Evolutionary conservation across 176 grass and related monocot genomes (phyloP), one percentile per base, ranked within the genome.

Genomic region (Eleusine coracana): DNA sequence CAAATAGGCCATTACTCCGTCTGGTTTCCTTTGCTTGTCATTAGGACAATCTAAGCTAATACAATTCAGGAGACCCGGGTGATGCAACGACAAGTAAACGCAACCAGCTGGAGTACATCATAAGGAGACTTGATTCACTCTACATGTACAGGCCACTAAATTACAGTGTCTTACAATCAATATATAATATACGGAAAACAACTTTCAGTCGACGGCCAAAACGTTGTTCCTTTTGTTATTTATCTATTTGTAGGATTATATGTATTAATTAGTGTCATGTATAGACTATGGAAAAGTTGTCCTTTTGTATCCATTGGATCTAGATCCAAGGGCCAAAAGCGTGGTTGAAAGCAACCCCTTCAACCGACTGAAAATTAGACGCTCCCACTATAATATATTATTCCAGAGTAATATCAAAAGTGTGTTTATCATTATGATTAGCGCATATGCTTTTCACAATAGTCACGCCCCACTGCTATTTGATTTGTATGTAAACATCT

Each of bases 401-500:
- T 21, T 52, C 27, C 8, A 85, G 56, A 85, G 65, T 82, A 58
- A 31, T 44, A 70, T 10, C 25, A 48, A 72, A 76, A 45, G 38
- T 59, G 56, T 70, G 65, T 71, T 77, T 66, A 85, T 81, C 27
- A 72, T 66, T 63, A 84, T 55, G 29, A 63, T 67, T 45, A 60
- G 40, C 79, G 9, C 75, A 69, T 74, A 68, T 54, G 58, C 38
- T 18, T 86, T 82, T 60, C 73, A 59, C 48, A 78, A 64, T 58
- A 77, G 46, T 38, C 83, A 82, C 3, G 13, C 83, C 64, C 50
- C 39, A 78, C 31, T 73, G 60, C 29, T 82, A 31, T 74, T 83
- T 82, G 66, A 90, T 83, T 83, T 86, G 62, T 70, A 86, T 55
- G 73, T 59, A 68, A 78, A 11, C 51, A 59, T 86, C 73, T 86